Conservation (phyloP, 192 early-diverging fungal species). For the Entomortierella beljakovae region DNA sequence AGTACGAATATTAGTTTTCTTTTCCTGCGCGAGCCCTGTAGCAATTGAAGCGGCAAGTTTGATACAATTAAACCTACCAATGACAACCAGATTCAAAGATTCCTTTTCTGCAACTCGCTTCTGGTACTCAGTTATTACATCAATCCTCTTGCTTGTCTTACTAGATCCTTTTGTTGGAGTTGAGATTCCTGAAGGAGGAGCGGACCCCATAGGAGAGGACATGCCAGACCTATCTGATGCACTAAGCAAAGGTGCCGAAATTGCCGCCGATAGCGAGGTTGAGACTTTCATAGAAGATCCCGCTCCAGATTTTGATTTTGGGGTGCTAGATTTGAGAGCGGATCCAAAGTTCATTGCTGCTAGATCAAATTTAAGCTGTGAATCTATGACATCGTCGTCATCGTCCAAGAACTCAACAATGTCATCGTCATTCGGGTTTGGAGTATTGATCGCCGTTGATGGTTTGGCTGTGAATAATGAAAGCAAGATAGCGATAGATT, state of each 20-base stretch:
- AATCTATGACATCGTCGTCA: conserved; percentile 22
- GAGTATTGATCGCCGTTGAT: neutral
- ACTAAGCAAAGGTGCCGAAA: conserved; percentile 8
- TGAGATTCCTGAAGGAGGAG: conserved; percentile 38
- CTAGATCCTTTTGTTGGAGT: conserved; percentile 52
- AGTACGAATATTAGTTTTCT: conserved; percentile 1
- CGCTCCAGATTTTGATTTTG: neutral
- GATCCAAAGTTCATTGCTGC: conserved; percentile 57
- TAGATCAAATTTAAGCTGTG: conserved; percentile 51
- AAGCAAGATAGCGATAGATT: neutral
- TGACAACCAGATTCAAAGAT: conserved; percentile 87
- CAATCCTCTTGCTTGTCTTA: conserved; percentile 67
- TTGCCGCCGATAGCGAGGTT: conserved; percentile 1
- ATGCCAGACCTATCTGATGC: conserved; percentile 14
- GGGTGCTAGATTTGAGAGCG: neutral
- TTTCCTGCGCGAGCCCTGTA: too few species aligned
- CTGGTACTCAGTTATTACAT: conserved; percentile 77
- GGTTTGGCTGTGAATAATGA: conserved; percentile 5
- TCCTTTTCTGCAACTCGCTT: conserved; percentile 76
- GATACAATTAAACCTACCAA: conserved; percentile 69
- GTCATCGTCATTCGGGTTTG: conserved; percentile 28
- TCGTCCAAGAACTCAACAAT: conserved; percentile 50
- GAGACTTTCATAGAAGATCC: neutral
- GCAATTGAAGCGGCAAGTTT: too few species aligned
- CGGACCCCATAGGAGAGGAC: conserved; percentile 29